These are phyloP conservation scores for Batkoa obscura DNA, from an alignment of 371 early-diverging fungal species.

Conservation along the genomic window DNA sequence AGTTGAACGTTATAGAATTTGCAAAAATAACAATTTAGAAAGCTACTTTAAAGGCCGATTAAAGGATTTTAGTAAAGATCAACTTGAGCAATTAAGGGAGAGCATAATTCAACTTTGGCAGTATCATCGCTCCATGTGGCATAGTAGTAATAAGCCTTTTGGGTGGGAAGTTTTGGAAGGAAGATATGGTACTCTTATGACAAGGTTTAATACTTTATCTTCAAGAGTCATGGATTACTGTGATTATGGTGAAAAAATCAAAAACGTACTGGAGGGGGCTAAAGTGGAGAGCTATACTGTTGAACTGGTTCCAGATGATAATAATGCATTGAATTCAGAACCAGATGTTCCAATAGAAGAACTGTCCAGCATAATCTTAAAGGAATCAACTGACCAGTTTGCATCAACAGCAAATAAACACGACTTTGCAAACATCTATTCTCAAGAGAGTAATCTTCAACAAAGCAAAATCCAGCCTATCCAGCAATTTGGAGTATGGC, in stretches of 20 bases:
- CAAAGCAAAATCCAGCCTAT: neutral
- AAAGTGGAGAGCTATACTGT: neutral
- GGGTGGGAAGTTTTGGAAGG: slow-evolving; percentile 69
- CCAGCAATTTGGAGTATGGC: neutral
- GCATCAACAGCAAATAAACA: neutral
- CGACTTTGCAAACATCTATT: neutral
- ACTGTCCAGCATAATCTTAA: neutral
- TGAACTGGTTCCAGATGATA: neutral
- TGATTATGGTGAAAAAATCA: neutral
- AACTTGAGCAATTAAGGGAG: slow-evolving; percentile 8
- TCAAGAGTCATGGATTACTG: neutral
- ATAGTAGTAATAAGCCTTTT: slow-evolving; percentile 56
- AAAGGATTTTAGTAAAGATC: slow-evolving; percentile 11
- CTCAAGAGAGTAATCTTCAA: neutral
- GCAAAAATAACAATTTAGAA: neutral
- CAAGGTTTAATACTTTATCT: slow-evolving; percentile 48
- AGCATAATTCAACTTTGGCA: slow-evolving; percentile 43
- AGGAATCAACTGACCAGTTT: neutral
- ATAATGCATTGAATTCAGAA: neutral
- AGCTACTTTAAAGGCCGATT: neutral
- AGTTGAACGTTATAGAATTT: slow-evolving; percentile 35
- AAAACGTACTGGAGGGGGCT: neutral
- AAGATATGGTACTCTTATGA: slow-evolving; percentile 58
- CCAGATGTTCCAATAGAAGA: neutral
- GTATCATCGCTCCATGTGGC: slow-evolving; percentile 60